These are phyloP conservation scores for Bullera alba DNA, from an alignment of 768 basidiomycete genomes.

Conservation along the genomic window DNA sequence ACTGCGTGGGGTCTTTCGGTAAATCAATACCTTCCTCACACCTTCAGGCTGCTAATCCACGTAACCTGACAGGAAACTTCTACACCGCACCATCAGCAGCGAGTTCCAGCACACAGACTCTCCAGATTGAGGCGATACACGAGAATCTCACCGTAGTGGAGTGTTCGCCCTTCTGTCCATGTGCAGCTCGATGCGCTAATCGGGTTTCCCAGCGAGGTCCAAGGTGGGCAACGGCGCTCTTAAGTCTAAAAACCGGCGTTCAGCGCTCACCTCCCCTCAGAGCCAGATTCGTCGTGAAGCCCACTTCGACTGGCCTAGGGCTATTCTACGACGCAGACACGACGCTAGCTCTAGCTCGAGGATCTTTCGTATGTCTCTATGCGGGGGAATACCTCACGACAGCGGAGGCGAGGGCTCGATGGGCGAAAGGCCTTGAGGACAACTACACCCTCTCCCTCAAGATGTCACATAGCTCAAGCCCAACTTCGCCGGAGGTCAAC, in stretches of 20 bases:
- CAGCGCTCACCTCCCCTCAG: slow-evolving; percentile 3
- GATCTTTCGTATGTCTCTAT: slow-evolving; percentile 42
- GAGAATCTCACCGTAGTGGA: slow-evolving; percentile 41
- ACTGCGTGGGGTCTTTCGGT: slow-evolving; percentile 32
- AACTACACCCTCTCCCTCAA: slow-evolving; percentile 43
- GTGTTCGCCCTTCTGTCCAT: slow-evolving; percentile 35
- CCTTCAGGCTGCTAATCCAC: neutral
- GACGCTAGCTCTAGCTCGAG: slow-evolving; percentile 9
- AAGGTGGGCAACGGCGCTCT: slow-evolving; percentile 16
- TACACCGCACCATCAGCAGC: slow-evolving; percentile 8
- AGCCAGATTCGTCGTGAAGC: slow-evolving; percentile 7
- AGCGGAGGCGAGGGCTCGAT: slow-evolving; percentile 26
- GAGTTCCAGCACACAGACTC: neutral
- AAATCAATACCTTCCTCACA: neutral
- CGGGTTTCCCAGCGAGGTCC: slow-evolving; percentile 35
- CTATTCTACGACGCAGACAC: slow-evolving; percentile 23
- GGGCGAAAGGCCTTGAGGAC: slow-evolving; percentile 13
- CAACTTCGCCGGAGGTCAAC: too few relatives aligned
- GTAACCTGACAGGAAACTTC: slow-evolving; percentile 30
- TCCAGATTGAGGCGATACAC: slow-evolving; percentile 38
- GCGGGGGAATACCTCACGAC: slow-evolving; percentile 43
- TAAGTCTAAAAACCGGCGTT: neutral
- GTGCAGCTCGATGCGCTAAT: slow-evolving; percentile 26
- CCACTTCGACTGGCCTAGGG: slow-evolving; percentile 18
- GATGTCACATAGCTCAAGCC: too few relatives aligned